Evolutionary conservation across 1,284 basidiomycete genomes (phyloP).

Genomic region (Cutaneotrichosporon sp.): DNA sequence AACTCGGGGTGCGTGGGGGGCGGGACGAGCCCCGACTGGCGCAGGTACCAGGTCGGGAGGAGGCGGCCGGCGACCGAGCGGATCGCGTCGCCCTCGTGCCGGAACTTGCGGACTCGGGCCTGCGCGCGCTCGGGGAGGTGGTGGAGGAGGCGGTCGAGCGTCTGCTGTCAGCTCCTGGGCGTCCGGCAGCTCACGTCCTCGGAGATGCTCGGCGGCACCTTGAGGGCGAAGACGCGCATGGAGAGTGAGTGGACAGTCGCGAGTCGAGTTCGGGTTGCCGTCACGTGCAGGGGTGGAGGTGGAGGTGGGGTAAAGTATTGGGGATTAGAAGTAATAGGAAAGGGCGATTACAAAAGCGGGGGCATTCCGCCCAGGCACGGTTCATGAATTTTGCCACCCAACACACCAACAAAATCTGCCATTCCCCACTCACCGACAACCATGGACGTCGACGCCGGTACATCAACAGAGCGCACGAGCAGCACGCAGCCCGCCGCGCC

Average conservation of each 20-base stretch:
- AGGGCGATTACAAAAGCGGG: background rate
- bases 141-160: conserved; percentile 29
- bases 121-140: conserved; percentile 27
- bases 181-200: conserved; percentile 16
- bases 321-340: no score
- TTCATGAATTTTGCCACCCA: conserved; percentile 5
- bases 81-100: conserved; percentile 35
- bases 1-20: conserved; percentile 24
- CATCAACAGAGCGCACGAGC: background rate
- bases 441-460: background rate
- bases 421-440: background rate
- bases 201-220: conserved; percentile 15
- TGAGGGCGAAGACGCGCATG: conserved; percentile 23
- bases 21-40: conserved; percentile 20
- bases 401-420: background rate
- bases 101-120: conserved; percentile 35
- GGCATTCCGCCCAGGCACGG: background rate
- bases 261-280: no score
- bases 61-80: conserved; percentile 40
- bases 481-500: conserved; percentile 9
- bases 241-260: background rate
- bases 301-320: background rate
- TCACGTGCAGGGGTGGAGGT: background rate
- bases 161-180: conserved; percentile 17
- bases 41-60: conserved; percentile 42